Conservation (phyloP, 2,329 filamentous ascomycete species). For the Talaromyces atroroseus region DNA sequence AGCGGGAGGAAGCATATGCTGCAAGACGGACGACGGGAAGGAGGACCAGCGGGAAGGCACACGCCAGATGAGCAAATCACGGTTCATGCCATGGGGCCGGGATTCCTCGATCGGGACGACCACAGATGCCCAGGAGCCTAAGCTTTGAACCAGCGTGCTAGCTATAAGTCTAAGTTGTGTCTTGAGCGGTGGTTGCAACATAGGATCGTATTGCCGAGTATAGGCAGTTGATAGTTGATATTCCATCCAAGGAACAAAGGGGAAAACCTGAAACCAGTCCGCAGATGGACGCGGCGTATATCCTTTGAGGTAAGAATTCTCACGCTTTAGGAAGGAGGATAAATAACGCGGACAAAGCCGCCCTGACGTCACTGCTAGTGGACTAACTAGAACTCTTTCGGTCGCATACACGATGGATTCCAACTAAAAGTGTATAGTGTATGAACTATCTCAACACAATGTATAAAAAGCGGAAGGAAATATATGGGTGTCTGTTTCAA, state of each 20-base stretch:
- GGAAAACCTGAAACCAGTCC: not conserved
- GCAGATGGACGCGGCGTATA: too few relatives aligned
- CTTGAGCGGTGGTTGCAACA: too few relatives aligned
- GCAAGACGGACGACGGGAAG: not conserved
- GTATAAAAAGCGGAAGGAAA: not conserved
- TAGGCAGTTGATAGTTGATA: not conserved
- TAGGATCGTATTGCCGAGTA: not conserved
- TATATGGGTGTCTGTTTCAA: not conserved
- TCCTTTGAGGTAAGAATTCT: not conserved
- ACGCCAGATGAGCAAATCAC: not conserved
- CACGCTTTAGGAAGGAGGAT: not conserved
- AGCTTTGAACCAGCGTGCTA: too few relatives aligned
- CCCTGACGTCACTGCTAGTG: not conserved
- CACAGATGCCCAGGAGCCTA: not conserved
- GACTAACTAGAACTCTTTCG: too few relatives aligned
- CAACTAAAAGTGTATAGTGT: not conserved
- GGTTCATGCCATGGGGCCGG: not conserved
- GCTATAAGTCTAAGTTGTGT: too few relatives aligned
- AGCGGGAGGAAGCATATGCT: not conserved
- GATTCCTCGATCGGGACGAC: constrained; percentile 5
- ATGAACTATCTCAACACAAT: not conserved
- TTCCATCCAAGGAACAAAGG: not conserved
- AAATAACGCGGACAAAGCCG: too few relatives aligned
- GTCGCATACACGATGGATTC: not conserved
- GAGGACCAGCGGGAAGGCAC: constrained; percentile 1